These are phyloP conservation scores for Boletales sp. DNA, from an alignment of 768 basidiomycete genomes.

Conservation along the genomic window DNA sequence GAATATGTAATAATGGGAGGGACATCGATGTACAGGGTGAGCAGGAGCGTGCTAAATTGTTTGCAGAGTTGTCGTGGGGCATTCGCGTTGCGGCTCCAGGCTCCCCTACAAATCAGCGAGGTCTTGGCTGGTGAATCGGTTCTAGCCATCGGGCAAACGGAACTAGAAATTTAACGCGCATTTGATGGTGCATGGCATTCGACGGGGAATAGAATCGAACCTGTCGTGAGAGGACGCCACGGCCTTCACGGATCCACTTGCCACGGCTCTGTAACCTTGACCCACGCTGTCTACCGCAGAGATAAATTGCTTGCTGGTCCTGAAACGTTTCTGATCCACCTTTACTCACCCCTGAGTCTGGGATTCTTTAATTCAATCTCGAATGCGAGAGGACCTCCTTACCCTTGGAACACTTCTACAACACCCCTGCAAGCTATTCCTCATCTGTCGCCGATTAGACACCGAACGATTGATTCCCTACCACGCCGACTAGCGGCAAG, in stretches of 20 bases:
- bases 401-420: constrained; percentile 15
- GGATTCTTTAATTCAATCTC: constrained; percentile 22
- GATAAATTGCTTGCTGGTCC: constrained; percentile 10
- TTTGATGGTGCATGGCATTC: not conserved
- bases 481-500: constrained; percentile 1
- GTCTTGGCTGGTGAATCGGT: not conserved
- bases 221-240: not conserved
- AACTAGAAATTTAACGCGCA: not conserved
- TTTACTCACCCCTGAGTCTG: constrained; percentile 20
- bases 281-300: constrained; percentile 11
- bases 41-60: constrained; percentile 6
- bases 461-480: constrained; percentile 5
- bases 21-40: not conserved
- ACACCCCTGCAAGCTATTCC: constrained; percentile 9
- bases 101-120: constrained; percentile 2
- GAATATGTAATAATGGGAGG: constrained; percentile 8
- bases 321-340: constrained; percentile 28
- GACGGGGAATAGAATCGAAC: not conserved
- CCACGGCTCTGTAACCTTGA: constrained; percentile 2
- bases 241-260: constrained; percentile 7
- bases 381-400: constrained; percentile 15
- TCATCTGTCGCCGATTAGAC: constrained; percentile 7
- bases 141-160: not conserved
- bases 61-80: constrained; percentile 15
- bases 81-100: constrained; percentile 19